These are phyloP conservation scores for Marasmius tenuissimus DNA, from an alignment of 1,284 basidiomycete species.

Conservation along the genomic window DNA sequence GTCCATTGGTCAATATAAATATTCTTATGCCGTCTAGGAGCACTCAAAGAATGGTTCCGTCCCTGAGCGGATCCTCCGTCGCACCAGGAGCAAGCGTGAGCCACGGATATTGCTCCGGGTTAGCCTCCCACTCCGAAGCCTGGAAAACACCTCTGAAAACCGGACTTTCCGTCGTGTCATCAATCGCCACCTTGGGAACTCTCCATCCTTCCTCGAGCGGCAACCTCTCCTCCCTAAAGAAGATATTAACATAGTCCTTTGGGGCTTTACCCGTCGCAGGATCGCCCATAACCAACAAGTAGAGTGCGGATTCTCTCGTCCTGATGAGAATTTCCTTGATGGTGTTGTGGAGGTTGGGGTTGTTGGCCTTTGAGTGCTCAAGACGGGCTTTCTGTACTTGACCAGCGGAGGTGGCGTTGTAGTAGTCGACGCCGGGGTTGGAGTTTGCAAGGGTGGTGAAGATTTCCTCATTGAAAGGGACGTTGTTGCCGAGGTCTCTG, in stretches of 20 bases:
- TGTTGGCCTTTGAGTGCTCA: not conserved
- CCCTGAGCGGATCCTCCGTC: not conserved
- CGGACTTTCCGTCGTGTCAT: not conserved
- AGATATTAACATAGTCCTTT: not conserved
- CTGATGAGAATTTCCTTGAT: not conserved
- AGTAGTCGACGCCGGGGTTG: constrained; percentile 22
- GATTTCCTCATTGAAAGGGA: constrained; percentile 19
- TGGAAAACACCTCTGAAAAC: not conserved
- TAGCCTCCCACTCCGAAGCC: not conserved
- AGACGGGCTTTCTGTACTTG: not conserved
- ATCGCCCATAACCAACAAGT: not conserved
- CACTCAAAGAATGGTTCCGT: not conserved
- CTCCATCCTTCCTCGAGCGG: not conserved
- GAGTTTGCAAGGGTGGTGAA: constrained; percentile 17
- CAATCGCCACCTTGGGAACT: not conserved
- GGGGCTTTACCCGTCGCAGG: not conserved
- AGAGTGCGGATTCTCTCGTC: not conserved
- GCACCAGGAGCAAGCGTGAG: not conserved
- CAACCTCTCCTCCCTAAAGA: not conserved
- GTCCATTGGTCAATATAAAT: too few species aligned
- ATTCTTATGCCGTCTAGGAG: too few species aligned
- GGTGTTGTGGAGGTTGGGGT: not conserved
- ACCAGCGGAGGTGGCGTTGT: constrained; percentile 19
- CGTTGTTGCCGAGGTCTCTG: constrained; percentile 14
- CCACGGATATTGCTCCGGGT: not conserved